Base-by-base conservation (phyloP, 2,329 filamentous ascomycete species). In the Daldinia sp. region DNA sequence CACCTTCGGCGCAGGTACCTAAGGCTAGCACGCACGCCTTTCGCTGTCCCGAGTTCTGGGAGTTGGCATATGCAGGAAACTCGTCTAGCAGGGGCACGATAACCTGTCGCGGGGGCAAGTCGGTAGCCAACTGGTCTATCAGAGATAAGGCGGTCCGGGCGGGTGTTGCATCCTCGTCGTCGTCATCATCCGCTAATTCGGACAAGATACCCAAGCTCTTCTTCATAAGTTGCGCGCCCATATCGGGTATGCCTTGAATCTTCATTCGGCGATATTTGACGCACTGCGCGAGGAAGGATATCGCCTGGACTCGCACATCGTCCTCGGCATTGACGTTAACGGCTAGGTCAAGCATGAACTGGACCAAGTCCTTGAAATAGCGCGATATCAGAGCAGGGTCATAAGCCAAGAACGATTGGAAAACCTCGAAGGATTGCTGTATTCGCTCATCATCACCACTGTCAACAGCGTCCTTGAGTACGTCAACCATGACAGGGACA, bases 221-320 rank as follows among this genome's bases (percentile, higher is more conserved):
- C 75, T 90, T 83, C 71, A 94, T 97, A 69, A 99, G 85, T 76
- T 93, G 87, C 72, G 94, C 89, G 62, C 93, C 94, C 76, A 98
- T 87, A 58, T 87, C 85, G 76, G 89, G 90, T 79, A 97, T 89
- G 64, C 86, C 91, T 81, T 98, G 95, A 56, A 98, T 89, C 85
- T 97, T 97, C 81, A 97, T 90, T 78, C 95, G 96, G 74, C 94
- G 89, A 82, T 94, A 97, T 68, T 91, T 89, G 25, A 97, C 91
- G 68, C 88, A 90, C 81, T 97, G 93, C 81, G 96, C 94, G 62
- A 99, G 85, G 87, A 97, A 97, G 65, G 92, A 91, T 64, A 99
- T 85, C 34, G 94, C 93, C 80, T 98, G 95, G 4, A 91, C 90
- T 70, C 95, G 88, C 54, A 92, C 90, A 63, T 97, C 94, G 37